Conservation (phyloP, 306 rosid species). For the Castanea crenata region DNA sequence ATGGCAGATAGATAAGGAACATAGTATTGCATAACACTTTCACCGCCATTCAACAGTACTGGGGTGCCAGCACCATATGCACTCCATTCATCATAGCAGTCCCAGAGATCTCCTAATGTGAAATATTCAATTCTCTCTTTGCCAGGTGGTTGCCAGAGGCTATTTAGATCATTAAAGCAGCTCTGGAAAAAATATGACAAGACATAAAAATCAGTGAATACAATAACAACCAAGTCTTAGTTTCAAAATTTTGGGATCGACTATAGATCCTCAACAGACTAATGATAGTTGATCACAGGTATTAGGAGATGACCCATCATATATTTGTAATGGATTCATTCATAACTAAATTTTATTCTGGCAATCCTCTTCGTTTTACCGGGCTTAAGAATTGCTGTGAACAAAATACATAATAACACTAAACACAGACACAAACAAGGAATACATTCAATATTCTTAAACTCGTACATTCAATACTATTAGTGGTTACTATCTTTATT, state of each 20-base stretch:
- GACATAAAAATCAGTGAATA: slow-evolving; percentile 6
- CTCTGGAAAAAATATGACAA: slow-evolving; percentile 36
- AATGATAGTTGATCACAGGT: no score
- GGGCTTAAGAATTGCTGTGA: no score
- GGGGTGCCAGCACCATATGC: slow-evolving; percentile 66
- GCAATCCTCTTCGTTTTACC: no score
- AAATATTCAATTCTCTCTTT: slow-evolving; percentile 53
- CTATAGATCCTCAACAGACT: no score
- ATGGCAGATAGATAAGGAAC: slow-evolving; percentile 78
- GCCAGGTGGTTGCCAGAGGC: slow-evolving; percentile 52
- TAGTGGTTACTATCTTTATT: background rate
- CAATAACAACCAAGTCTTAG: background rate
- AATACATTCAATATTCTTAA: background rate
- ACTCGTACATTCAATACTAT: background rate
- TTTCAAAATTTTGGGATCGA: no score
- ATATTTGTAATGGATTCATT: no score
- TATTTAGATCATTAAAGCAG: slow-evolving; percentile 46
- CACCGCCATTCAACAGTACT: slow-evolving; percentile 43
- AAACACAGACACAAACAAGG: no score
- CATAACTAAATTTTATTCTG: no score
- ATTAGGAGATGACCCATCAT: no score
- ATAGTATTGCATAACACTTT: slow-evolving; percentile 46
- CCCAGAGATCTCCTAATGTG: slow-evolving; percentile 60
- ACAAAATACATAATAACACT: no score
- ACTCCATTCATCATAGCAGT: slow-evolving; percentile 79